These are phyloP conservation scores for Ilex paraguariensis DNA, from an alignment of 305 asterid species.

Conservation along the genomic window DNA sequence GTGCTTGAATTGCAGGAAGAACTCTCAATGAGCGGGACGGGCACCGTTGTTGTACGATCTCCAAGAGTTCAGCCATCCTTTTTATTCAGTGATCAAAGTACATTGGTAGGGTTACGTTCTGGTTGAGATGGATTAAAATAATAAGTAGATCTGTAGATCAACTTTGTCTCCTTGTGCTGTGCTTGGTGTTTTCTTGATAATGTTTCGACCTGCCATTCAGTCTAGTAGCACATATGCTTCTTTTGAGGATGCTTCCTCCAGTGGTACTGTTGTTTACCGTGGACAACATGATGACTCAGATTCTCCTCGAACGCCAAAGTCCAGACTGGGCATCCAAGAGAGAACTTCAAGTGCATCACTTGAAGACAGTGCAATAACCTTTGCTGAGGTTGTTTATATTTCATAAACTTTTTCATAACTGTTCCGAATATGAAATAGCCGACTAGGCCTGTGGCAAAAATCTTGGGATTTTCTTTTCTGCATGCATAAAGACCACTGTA, in stretches of 20 bases:
- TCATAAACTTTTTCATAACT: neutral
- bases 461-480: too few relatives aligned
- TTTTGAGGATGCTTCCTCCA: slow-evolving; percentile 69
- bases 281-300: slow-evolving; percentile 79
- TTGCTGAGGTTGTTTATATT: slow-evolving; percentile 62
- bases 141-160: neutral
- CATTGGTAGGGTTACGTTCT: neutral
- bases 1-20: slow-evolving; percentile 8
- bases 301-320: slow-evolving; percentile 85
- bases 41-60: slow-evolving; percentile 68
- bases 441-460: too few relatives aligned
- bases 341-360: slow-evolving; percentile 69
- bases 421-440: too few relatives aligned
- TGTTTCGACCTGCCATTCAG: slow-evolving; percentile 42
- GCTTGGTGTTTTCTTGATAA: slow-evolving; percentile 4
- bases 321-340: slow-evolving; percentile 83
- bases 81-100: neutral
- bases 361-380: slow-evolving; percentile 82
- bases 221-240: slow-evolving; percentile 65
- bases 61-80: neutral
- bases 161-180: neutral
- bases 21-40: slow-evolving; percentile 48
- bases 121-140: neutral
- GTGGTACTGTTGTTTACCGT: slow-evolving; percentile 87
- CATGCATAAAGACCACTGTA: too few relatives aligned